Evolutionary conservation across 2,329 filamentous ascomycete genomes (phyloP).

Genomic region (Scytalidium lignicola): DNA sequence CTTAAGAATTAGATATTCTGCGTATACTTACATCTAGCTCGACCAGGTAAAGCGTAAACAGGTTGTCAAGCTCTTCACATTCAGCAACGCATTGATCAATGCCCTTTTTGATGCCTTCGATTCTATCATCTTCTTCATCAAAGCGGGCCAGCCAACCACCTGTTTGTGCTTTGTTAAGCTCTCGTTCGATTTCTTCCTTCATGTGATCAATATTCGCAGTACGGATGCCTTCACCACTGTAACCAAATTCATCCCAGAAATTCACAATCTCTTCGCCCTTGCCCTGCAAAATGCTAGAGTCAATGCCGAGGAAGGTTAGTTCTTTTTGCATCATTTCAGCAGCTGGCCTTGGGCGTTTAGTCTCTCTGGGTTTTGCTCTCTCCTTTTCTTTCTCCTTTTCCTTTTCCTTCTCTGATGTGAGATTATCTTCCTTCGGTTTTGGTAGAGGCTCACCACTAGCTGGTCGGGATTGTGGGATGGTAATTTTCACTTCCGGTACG

Average conservation of each 20-base stretch:
- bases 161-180: conserved; percentile 85
- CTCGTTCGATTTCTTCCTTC: conserved; percentile 76
- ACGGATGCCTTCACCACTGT: conserved; percentile 74
- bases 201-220: conserved; percentile 73
- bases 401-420: conserved; percentile 14
- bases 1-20: conserved; percentile 9
- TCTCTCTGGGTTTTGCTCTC: conserved; percentile 23
- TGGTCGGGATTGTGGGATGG: conserved; percentile 40
- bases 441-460: conserved; percentile 34
- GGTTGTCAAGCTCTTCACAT: conserved; percentile 92
- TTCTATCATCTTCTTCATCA: conserved; percentile 82
- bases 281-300: conserved; percentile 69
- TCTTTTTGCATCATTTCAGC: conserved; percentile 28
- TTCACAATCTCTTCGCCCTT: conserved; percentile 75
- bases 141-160: conserved; percentile 85
- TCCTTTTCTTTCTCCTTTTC: not conserved
- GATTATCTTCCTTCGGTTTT: conserved; percentile 29
- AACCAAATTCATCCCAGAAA: conserved; percentile 81
- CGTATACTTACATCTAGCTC: conserved; percentile 75
- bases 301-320: conserved; percentile 58
- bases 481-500: conserved; percentile 56
- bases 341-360: conserved; percentile 24
- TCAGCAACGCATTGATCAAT: conserved; percentile 89
- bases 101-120: conserved; percentile 78
- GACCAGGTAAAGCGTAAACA: conserved; percentile 90